Evolutionary conservation across 2,329 filamentous ascomycete genomes (phyloP), one percentile per base, ranked within the genome.

Genomic region (Aspergillus felis): DNA sequence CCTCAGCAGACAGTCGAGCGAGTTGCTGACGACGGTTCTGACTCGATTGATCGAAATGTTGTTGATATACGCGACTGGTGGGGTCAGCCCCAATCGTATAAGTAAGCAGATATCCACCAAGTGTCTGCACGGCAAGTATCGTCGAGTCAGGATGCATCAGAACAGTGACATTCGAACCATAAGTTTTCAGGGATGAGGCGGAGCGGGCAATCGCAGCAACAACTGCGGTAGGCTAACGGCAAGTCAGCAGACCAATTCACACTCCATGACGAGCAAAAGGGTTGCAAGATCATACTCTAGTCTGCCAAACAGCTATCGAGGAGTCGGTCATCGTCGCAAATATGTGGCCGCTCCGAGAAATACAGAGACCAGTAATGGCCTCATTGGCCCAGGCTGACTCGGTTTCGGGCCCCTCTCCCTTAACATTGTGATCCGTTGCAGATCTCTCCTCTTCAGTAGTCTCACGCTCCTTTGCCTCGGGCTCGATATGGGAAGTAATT

Each of bases 251-350:
- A 63, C 68, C 71, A 69, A 25, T 59, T 55, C 48, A 50, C 56
- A 47, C 20, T 47, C 22, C 20, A n/a, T 47, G 5, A 47, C 49
- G 58, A n/a, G 47, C 51, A 55, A 58, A 35, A 55, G 51, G 20
- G 47, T 6, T 47, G 22, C 50, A 51, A 50, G 29, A 47, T 68
- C 80, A 59, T 81, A 92, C 91, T 83, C 93, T 93, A 55, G 91
- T 93, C 78, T 99, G 94, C 94, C 94, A 99, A 64, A 99, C 83
- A n/a, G 90, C 91, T 73, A 99, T 85, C 12, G 90, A 89, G 1
- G 90, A 90, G 4, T 84, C 79, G 0, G 93, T 97, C 69, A 97
- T 91, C 50, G 91, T 91, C 53, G 90, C 90, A 76, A 99, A 97
- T 60, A 89, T 78, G 68, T 92, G 88, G 44, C 92, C 92, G 56